A percentile compares a stretch with the other conserved stretches of the same genome.
These are phyloP conservation scores for Peziza echinospora DNA, from an alignment of 495 filamentous ascomycete genomes.

Conservation along the genomic window DNA sequence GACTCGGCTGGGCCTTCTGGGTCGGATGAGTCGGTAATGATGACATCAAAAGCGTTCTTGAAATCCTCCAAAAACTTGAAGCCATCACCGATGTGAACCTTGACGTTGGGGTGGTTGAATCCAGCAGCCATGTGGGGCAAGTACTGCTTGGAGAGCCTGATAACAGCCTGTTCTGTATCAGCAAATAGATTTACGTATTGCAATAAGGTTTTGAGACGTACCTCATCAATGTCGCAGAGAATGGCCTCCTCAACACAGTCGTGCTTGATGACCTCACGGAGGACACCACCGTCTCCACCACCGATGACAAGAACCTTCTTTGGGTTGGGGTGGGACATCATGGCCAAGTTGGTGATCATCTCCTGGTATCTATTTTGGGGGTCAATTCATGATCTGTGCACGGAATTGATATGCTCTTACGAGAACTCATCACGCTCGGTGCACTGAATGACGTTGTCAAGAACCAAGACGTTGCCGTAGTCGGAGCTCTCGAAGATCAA, in stretches of 20 bases:
- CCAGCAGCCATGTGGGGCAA: slow-evolving; percentile 85
- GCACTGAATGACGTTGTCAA: slow-evolving; percentile 97
- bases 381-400: not conserved
- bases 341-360: slow-evolving; percentile 98
- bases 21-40: slow-evolving; percentile 97
- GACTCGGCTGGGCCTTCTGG: slow-evolving; percentile 89
- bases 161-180: slow-evolving; percentile 92
- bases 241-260: slow-evolving; percentile 77
- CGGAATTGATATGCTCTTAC: slow-evolving; percentile 22
- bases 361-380: slow-evolving; percentile 56
- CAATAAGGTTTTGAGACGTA: too few relatives aligned
- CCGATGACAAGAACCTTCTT: slow-evolving; percentile 97
- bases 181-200: not conserved
- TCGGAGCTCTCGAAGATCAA: slow-evolving; percentile 93
- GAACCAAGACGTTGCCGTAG: slow-evolving; percentile 89
- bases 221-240: slow-evolving; percentile 98
- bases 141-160: slow-evolving; percentile 95
- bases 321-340: slow-evolving; percentile 95
- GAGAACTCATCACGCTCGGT: slow-evolving; percentile 97
- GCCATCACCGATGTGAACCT: slow-evolving; percentile 79
- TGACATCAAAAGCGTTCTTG: slow-evolving; percentile 94
- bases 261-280: slow-evolving; percentile 97
- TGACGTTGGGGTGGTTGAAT: slow-evolving; percentile 81
- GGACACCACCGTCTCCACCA: slow-evolving; percentile 87
- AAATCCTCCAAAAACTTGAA: slow-evolving; percentile 90